phyloP scores from a whole-genome alignment of 2,329 filamentous ascomycete genomes.

The Exophiala calicioides region DNA sequence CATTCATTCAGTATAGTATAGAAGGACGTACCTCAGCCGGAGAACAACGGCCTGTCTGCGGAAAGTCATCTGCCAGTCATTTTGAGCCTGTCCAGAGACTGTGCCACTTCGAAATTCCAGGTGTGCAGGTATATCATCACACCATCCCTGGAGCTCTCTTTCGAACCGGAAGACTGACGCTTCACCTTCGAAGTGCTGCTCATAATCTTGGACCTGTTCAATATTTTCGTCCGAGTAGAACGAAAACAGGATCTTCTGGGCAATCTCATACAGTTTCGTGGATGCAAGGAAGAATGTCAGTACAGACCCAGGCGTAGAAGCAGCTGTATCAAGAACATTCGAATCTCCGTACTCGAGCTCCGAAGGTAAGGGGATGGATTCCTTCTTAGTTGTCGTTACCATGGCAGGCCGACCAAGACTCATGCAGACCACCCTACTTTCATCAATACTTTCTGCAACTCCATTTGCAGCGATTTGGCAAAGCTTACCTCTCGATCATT shows the following conservation, averaged over 20 bases:
- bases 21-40: conserved; percentile 4
- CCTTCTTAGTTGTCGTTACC: conserved; percentile 35
- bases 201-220: not conserved
- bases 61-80: conserved; percentile 2
- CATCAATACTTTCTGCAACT: not conserved
- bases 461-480: not conserved
- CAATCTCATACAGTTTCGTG: conserved; percentile 8
- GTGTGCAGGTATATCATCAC: not conserved
- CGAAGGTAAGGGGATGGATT: conserved; percentile 34
- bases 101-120: not conserved
- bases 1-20: not conserved
- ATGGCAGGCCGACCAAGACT: conserved; percentile 42
- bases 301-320: not conserved
- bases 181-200: conserved; percentile 3
- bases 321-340: not conserved
- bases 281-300: conserved; percentile 11
- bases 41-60: conserved; percentile 14
- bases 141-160: conserved; percentile 4
- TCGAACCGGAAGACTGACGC: conserved; percentile 9
- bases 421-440: conserved; percentile 38
- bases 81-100: not conserved
- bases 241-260: conserved; percentile 8
- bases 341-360: conserved; percentile 37
- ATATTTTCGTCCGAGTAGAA: conserved; percentile 4
- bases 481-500: conserved; percentile 34